Percentiles rank a stretch among this genome's conserved stretches.
Evolutionary conservation across 2,329 filamentous ascomycete genomes (phyloP).

Genomic region (Nannizzia gypsea): DNA sequence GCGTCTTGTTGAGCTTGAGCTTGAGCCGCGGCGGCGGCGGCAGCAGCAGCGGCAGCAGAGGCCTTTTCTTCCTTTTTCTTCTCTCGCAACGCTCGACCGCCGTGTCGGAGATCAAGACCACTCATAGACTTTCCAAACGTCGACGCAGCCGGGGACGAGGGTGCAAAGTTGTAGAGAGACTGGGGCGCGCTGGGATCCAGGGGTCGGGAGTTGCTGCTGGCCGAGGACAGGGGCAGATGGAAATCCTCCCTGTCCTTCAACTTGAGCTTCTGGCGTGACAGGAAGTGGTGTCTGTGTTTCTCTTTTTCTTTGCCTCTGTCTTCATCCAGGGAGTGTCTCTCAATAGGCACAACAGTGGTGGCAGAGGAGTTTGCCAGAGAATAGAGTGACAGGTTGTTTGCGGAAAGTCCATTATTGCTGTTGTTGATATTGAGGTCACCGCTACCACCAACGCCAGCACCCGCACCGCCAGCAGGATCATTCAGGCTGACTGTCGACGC

Average conservation of each 20-base stretch:
- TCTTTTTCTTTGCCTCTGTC: constrained; percentile 34
- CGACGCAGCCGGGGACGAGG: constrained; percentile 48
- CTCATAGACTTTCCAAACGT: constrained; percentile 73
- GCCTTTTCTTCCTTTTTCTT: constrained; percentile 65
- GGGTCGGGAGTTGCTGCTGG: constrained; percentile 52
- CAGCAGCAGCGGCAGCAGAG: constrained; percentile 15
- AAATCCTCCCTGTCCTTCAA: constrained; percentile 50
- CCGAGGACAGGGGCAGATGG: constrained; percentile 50
- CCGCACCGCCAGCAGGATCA: constrained; percentile 33
- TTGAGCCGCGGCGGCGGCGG: constrained; percentile 9
- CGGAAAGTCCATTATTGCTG: not conserved
- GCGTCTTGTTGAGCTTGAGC: not conserved
- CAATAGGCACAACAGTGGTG: constrained; percentile 46
- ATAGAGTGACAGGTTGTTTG: constrained; percentile 44
- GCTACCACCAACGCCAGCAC: not conserved
- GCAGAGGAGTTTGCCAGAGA: constrained; percentile 51
- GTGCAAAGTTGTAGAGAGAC: constrained; percentile 54
- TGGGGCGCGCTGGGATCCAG: constrained; percentile 52
- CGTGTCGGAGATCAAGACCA: constrained; percentile 65
- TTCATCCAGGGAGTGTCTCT: constrained; percentile 26
- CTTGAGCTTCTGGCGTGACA: constrained; percentile 55
- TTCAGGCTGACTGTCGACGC: constrained; percentile 49
- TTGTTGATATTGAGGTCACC: constrained; percentile 29
- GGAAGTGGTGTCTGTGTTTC: constrained; percentile 48
- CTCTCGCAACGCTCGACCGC: constrained; percentile 62